Evolutionary conservation across 805 yeast genomes (phyloP).

Genomic region (Lachancea meyersii): DNA sequence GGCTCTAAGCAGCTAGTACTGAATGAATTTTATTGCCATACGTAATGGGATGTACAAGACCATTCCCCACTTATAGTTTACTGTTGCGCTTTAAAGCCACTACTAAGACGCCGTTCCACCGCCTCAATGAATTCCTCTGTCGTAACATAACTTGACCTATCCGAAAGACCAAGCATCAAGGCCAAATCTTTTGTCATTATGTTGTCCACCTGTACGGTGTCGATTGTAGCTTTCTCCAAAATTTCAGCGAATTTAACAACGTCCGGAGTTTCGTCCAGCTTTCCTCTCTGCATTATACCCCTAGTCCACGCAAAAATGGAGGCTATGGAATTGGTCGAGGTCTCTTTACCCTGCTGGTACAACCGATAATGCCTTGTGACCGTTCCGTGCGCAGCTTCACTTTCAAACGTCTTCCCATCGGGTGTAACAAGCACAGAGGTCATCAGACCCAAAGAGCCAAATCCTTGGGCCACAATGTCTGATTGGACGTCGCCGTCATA

Average conservation of each 20-base stretch:
- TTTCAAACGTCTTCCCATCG: constrained; percentile 90
- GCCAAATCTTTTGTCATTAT: constrained; percentile 97
- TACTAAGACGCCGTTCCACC: constrained; percentile 60
- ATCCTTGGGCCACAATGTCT: constrained; percentile 96
- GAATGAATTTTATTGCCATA: neutral
- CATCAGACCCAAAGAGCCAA: constrained; percentile 95
- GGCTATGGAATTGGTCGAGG: constrained; percentile 95
- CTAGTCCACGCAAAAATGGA: constrained; percentile 96
- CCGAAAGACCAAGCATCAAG: constrained; percentile 79
- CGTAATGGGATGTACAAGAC: neutral
- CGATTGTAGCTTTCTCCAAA: constrained; percentile 78
- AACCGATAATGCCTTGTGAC: constrained; percentile 96
- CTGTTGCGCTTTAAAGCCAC: constrained; percentile 13
- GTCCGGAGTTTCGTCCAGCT: constrained; percentile 77
- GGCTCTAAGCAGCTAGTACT: no score
- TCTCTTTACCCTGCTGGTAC: constrained; percentile 94
- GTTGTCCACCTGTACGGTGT: constrained; percentile 75
- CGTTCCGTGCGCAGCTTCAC: constrained; percentile 99
- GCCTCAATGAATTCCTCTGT: constrained; percentile 87
- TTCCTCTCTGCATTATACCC: constrained; percentile 90
- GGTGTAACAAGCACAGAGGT: constrained; percentile 96
- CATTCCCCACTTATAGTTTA: neutral
- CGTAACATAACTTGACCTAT: constrained; percentile 74
- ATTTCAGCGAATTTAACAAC: constrained; percentile 73
- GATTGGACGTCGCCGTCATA: constrained; percentile 98